These are phyloP conservation scores for Trifolium fragiferum DNA, from an alignment of 306 rosid species.

Conservation along the genomic window DNA sequence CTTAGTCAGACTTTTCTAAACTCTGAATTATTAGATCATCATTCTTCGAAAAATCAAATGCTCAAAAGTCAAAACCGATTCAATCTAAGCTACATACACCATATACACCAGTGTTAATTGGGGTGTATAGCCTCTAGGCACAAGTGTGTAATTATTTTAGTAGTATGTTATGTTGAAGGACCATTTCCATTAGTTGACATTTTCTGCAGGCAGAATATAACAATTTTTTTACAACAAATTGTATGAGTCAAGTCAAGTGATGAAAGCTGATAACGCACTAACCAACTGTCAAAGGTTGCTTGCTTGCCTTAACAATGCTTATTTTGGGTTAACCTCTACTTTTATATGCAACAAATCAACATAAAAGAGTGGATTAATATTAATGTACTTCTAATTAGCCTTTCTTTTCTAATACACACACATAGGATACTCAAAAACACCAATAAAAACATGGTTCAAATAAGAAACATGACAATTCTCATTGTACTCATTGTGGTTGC, in stretches of 20 bases:
- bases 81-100: no score
- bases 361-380: neutral
- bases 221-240: neutral
- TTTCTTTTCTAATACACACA: constrained; percentile 11
- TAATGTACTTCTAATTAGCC: constrained; percentile 19
- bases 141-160: neutral
- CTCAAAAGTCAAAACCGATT: neutral
- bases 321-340: neutral
- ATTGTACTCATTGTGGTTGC: neutral
- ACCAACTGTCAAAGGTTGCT: neutral
- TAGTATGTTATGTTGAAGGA: constrained; percentile 13
- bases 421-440: constrained; percentile 6
- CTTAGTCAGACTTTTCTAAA: no score
- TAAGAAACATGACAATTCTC: constrained; percentile 32
- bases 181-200: constrained; percentile 37
- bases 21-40: no score
- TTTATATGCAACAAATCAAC: constrained; percentile 27
- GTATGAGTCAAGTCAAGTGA: neutral
- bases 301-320: neutral
- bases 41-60: no score
- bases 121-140: neutral
- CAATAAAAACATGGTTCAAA: constrained; percentile 38
- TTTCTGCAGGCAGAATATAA: constrained; percentile 7
- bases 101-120: no score
- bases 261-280: neutral